Evolutionary conservation across 805 yeast genomes (phyloP).

Genomic region (Maudiozyma serrabonitensis): DNA sequence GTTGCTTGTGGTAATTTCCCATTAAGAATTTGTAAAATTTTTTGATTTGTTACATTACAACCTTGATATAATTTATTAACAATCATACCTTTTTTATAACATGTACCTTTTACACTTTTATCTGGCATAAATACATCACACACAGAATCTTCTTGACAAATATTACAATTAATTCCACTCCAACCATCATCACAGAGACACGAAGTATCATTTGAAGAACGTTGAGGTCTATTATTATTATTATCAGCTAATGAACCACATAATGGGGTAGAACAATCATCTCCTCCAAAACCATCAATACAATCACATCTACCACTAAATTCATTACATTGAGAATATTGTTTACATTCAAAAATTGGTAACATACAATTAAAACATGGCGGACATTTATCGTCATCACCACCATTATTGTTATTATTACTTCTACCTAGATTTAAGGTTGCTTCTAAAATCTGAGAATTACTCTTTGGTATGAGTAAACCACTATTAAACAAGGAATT

Average conservation of each 20-base stretch:
- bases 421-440: not conserved
- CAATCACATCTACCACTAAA: slow-evolving; percentile 90
- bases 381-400: slow-evolving; percentile 47
- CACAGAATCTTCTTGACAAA: slow-evolving; percentile 62
- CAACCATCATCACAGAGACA: slow-evolving; percentile 83
- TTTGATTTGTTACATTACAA: slow-evolving; percentile 89
- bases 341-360: slow-evolving; percentile 83
- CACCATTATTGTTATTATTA: not conserved
- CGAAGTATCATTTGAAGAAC: slow-evolving; percentile 27
- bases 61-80: slow-evolving; percentile 76
- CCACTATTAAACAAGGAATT: no score
- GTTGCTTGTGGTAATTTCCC: slow-evolving; percentile 88
- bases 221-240: slow-evolving; percentile 46
- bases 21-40: slow-evolving; percentile 67
- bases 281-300: slow-evolving; percentile 86
- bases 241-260: slow-evolving; percentile 65
- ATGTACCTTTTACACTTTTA: slow-evolving; percentile 66
- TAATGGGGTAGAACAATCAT: slow-evolving; percentile 77
- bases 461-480: no score
- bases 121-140: slow-evolving; percentile 88
- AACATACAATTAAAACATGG: slow-evolving; percentile 94
- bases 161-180: slow-evolving; percentile 89
- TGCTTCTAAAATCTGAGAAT: no score
- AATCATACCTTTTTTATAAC: slow-evolving; percentile 76
- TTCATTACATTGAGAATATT: slow-evolving; percentile 79